phyloP scores from a whole-genome alignment of 177 flowering plant species.

The Vitis hybrid region DNA sequence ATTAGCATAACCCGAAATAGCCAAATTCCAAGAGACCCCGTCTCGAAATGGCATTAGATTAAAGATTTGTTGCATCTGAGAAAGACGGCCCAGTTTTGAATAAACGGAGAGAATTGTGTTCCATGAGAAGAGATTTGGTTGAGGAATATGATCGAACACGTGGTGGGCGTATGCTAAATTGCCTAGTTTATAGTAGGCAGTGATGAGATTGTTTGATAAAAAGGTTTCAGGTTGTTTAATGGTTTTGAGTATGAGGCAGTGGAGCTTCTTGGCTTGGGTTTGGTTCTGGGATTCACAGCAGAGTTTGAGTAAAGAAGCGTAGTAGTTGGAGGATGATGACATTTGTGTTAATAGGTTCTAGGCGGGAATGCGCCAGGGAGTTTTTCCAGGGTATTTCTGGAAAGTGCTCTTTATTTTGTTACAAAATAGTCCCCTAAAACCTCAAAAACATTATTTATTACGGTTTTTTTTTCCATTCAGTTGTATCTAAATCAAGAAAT shows the following conservation, averaged over 20 bases:
- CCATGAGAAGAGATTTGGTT: slow-evolving; percentile 73
- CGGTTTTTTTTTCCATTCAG: too few species aligned
- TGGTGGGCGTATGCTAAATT: slow-evolving; percentile 52
- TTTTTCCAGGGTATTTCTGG: too few species aligned
- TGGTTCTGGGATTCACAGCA: slow-evolving; percentile 47
- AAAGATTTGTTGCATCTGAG: slow-evolving; percentile 51
- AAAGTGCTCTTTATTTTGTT: too few species aligned
- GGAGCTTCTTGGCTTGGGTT: slow-evolving; percentile 54
- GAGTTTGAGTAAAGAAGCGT: slow-evolving; percentile 45
- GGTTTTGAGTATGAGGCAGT: slow-evolving; percentile 56
- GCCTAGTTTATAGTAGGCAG: slow-evolving; percentile 39
- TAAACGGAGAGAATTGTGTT: slow-evolving; percentile 69
- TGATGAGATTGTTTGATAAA: slow-evolving; percentile 57
- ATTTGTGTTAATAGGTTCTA: slow-evolving; percentile 1
- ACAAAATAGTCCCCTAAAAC: too few species aligned
- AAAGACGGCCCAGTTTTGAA: slow-evolving; percentile 51
- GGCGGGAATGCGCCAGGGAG: slow-evolving; percentile 6
- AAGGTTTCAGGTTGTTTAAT: slow-evolving; percentile 50
- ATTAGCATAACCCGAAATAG: slow-evolving; percentile 64
- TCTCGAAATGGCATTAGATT: slow-evolving; percentile 55
- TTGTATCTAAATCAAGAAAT: too few species aligned
- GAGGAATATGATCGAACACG: slow-evolving; percentile 67
- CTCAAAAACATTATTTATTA: too few species aligned
- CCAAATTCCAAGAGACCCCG: slow-evolving; percentile 77
- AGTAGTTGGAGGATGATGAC: slow-evolving; percentile 48